Evolutionary conservation across 192 early-diverging fungal genomes (phyloP), one percentile per base, ranked within the genome.

Genomic region (Umbelopsis sp.): DNA sequence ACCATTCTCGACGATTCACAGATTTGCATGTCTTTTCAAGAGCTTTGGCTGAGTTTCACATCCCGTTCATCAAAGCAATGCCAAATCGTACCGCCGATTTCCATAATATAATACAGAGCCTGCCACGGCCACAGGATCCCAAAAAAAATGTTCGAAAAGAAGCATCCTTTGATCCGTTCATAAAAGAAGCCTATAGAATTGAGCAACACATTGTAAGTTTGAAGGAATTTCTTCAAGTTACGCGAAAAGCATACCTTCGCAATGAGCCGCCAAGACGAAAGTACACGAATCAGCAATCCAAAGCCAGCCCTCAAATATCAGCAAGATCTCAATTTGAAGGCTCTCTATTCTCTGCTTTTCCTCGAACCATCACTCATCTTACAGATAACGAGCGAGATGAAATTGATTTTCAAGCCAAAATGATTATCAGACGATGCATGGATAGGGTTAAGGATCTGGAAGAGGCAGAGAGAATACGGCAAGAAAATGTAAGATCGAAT

Each of bases 331-430:
- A 46, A 18, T 41, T 37, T 52, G 46, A 50, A 51, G 37, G 61
- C 15, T 67, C 67, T 22, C 50, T 68, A 16, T 74, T 72, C 49
- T 41, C 74, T 3, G 35, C 67, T 20, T 80, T 77, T 67, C 66
- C 69, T 46, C 30, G 20, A 12, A 45, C 70, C 12, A 64, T 73
- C 16, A 61, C 52, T 12, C 64, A 73, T 64, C 79, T 91, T 25
- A 87, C 82, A 20, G 88, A 91, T 64, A 82, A 80, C 21, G 85
- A 91, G 67, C 81, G 89, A 13, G 89, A 91, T 50, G 87, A 91
- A 53, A 89, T 91, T 64, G 89, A 91, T 73, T 79, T 85, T 30
- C 81, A 88, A 20, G 82, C 88, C 16, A 89, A 88, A 66, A 70
- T 81, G 1, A 80, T 86, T 5, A 85, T 91, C 25, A 71, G 80